Evolutionary conservation across 1,284 basidiomycete genomes (phyloP).

Genomic region (Ustilago crameri): DNA sequence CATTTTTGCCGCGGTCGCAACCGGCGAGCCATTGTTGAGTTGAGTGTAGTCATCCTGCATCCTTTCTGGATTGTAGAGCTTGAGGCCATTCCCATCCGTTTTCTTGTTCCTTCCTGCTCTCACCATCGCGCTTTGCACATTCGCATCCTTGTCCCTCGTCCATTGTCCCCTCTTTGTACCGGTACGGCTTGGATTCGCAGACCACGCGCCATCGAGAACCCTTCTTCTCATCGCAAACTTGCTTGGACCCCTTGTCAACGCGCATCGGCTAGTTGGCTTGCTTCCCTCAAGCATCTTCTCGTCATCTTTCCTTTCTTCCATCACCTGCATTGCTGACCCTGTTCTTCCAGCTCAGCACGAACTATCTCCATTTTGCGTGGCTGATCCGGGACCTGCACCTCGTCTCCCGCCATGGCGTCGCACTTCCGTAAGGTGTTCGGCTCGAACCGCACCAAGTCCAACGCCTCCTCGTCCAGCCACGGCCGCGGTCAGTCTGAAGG

Average conservation of each 20-base stretch:
- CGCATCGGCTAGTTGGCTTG: conserved; percentile 4
- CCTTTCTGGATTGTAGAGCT: conserved; percentile 1
- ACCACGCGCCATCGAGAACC: background rate
- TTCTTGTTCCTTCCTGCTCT: conserved; percentile 1
- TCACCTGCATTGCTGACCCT: conserved; percentile 11
- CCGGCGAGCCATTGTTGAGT: background rate
- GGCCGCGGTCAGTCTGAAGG: conserved; percentile 32
- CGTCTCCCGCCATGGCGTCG: conserved; percentile 36
- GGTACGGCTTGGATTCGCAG: background rate
- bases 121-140: conserved; percentile 22
- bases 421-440: conserved; percentile 52
- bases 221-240: background rate
- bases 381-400: conserved; percentile 17
- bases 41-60: conserved; percentile 38
- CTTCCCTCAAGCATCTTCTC: conserved; percentile 1
- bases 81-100: conserved; percentile 1
- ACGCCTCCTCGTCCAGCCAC: conserved; percentile 29
- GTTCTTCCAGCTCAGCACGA: background rate
- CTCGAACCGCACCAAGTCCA: conserved; percentile 49
- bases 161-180: background rate
- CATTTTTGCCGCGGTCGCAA: no score
- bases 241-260: conserved; percentile 1
- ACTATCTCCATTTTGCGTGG: conserved; percentile 2
- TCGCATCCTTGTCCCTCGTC: background rate
- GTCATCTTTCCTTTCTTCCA: conserved; percentile 36